Percentiles rank a stretch among this genome's conserved stretches.
Evolutionary conservation across 2,329 filamentous ascomycete genomes (phyloP).

Genomic region (Macrophomina phaseolina): DNA sequence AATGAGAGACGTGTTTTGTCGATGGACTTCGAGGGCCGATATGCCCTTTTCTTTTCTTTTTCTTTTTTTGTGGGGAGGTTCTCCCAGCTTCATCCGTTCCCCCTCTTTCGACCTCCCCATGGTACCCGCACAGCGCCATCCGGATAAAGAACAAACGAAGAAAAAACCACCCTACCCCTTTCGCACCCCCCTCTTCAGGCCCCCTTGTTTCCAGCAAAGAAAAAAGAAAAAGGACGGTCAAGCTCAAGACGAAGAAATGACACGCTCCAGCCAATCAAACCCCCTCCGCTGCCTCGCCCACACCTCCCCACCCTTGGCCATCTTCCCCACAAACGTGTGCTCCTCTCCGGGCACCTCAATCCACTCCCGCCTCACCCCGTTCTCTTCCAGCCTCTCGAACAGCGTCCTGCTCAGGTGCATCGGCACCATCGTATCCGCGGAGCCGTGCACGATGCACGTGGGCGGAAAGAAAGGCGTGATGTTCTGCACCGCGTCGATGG

Average conservation of each 20-base stretch:
- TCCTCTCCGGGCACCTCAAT: slow-evolving; percentile 48
- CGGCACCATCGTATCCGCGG: slow-evolving; percentile 48
- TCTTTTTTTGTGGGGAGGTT: too few relatives aligned
- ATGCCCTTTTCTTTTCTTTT: not conserved
- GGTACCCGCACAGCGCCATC: not conserved
- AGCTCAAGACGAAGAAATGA: not conserved
- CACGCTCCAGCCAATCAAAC: slow-evolving; percentile 49
- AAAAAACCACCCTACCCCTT: too few relatives aligned
- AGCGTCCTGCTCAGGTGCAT: slow-evolving; percentile 44
- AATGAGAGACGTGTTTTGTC: not conserved
- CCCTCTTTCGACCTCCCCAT: not conserved
- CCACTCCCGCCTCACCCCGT: slow-evolving; percentile 45
- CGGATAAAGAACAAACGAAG: not conserved
- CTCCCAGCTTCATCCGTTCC: not conserved
- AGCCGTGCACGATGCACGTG: slow-evolving; percentile 52
- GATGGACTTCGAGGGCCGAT: not conserved
- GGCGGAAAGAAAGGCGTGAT: slow-evolving; percentile 39
- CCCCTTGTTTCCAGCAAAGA: not conserved
- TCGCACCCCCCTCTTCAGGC: too few relatives aligned
- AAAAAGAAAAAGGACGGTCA: not conserved
- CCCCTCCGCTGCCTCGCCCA: slow-evolving; percentile 45
- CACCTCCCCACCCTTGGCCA: slow-evolving; percentile 45
- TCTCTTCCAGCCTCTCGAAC: slow-evolving; percentile 34
- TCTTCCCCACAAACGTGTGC: slow-evolving; percentile 52
- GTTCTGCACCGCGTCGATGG: slow-evolving; percentile 45